Percentiles rank a stretch among this genome's conserved stretches.
These are phyloP conservation scores for Geotrichum bryndzae DNA, from an alignment of 1,139 yeast genomes.

Conservation along the genomic window DNA sequence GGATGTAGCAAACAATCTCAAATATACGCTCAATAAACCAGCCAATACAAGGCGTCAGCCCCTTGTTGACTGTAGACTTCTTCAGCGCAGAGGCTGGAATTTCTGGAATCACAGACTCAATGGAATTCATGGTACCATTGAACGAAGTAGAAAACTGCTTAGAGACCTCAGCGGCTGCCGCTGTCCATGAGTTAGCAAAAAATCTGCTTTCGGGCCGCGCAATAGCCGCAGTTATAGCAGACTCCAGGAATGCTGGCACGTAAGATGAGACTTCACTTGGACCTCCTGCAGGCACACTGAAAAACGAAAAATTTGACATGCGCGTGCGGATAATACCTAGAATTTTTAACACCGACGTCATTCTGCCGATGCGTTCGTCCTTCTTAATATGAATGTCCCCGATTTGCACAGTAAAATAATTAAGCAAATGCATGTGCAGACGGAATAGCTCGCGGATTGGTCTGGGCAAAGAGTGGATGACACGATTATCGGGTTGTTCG, in stretches of 20 bases:
- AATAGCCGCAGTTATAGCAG: conserved; percentile 69
- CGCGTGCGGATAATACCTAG: conserved; percentile 61
- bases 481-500: conserved; percentile 5
- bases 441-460: conserved; percentile 62
- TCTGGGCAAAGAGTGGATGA: conserved; percentile 56
- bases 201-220: conserved; percentile 74
- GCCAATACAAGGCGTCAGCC: conserved; percentile 73
- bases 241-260: conserved; percentile 81
- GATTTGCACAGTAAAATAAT: conserved; percentile 59
- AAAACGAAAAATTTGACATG: conserved; percentile 58
- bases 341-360: conserved; percentile 63
- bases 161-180: conserved; percentile 42
- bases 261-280: conserved; percentile 36
- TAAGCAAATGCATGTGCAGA: conserved; percentile 60
- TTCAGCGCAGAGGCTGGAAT: conserved; percentile 20
- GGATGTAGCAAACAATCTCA: conserved; percentile 62
- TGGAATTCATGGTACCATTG: conserved; percentile 13
- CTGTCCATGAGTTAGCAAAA: conserved; percentile 61
- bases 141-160: conserved; percentile 22
- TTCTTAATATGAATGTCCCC: conserved; percentile 48
- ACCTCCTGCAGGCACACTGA: conserved; percentile 28
- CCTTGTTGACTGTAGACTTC: conserved; percentile 14
- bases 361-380: conserved; percentile 60
- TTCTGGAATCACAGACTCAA: conserved; percentile 39
- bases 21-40: conserved; percentile 59